Percentiles rank a stretch among this genome's conserved stretches.
phyloP scores from a whole-genome alignment of 257 asterid genomes.

The Nicotiana sylvestris region DNA sequence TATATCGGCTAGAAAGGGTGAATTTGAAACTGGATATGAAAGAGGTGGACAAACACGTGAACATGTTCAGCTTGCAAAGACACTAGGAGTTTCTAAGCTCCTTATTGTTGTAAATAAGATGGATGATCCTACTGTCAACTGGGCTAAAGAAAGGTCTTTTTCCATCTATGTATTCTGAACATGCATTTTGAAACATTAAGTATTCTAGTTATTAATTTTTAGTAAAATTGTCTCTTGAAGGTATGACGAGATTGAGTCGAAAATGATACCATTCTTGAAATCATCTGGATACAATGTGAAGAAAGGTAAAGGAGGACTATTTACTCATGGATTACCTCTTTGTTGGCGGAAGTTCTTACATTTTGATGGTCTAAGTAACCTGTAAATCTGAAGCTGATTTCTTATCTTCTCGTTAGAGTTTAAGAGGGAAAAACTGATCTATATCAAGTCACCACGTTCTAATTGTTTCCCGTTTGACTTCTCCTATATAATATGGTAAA shows the following conservation, averaged over 20 bases:
- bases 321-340: neutral
- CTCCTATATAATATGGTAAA: neutral
- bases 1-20: conserved; percentile 93
- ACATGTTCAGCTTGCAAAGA: conserved; percentile 96
- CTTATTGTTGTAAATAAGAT: conserved; percentile 92
- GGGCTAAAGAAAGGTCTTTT: conserved; percentile 94
- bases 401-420: neutral
- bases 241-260: conserved; percentile 90
- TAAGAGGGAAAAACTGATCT: neutral
- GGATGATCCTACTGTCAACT: conserved; percentile 96
- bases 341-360: neutral
- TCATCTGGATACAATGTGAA: conserved; percentile 86
- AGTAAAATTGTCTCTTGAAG: conserved; percentile 36
- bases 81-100: conserved; percentile 87
- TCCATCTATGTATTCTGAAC: neutral
- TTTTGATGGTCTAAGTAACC: neutral
- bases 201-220: neutral
- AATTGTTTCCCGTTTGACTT: neutral
- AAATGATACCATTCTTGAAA: conserved; percentile 66
- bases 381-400: neutral
- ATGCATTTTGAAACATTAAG: conserved; percentile 1
- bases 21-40: conserved; percentile 96
- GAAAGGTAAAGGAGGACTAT: conserved; percentile 52
- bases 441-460: neutral
- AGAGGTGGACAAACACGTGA: conserved; percentile 99